Evolutionary conservation across 2,329 filamentous ascomycete genomes (phyloP), one percentile per base, ranked within the genome.

Genomic region (Phaeoacremonium minimum): DNA sequence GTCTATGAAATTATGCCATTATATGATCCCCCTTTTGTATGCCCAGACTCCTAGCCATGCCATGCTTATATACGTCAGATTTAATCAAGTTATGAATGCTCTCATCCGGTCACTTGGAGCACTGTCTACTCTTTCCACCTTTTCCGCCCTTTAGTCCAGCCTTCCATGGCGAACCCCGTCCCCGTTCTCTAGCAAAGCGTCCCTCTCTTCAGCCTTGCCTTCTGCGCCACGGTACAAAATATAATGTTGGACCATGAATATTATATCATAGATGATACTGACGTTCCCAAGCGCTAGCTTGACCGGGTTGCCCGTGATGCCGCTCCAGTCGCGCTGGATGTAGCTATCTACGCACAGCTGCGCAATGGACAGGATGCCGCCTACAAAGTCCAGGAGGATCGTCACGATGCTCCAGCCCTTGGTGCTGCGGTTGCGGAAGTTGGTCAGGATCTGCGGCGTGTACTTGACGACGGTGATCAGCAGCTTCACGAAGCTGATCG

Each of bases 211-310:
- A 13, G 47, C 43, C 45, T 56, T 57, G n/a, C 44, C 47, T 4
- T 51, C 46, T 5, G 43, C 41, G 6, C 53, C 53, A 13, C 55
- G 56, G 55, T 95, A 97, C 15, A 95, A 59, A 22, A 90, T 66
- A 51, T 90, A 97, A 61, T 97, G 93, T 64, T 98, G 93, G 5
- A 75, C 53, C 35, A 97, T 83, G 56, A 97, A 97, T 33, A 95
- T 69, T 19, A 85, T 45, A 56, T 97, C 91, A 57, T 95, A 97
- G 3, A 87, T 58, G 50, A 97, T 83, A 40, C 83, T 88, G 31
- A 95, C 78, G 53, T 95, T 91, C 12, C 87, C 85, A 29, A 97
- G 71, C 4, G 82, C 80, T 40, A 97, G 80, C 66, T 97, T 98
- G 49, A 93, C 83, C 1, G 89, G 87, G 58, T 97, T 97, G 2